Evolutionary conservation across 2,329 filamentous ascomycete species (phyloP).

Genomic region (Colletotrichum nymphaeae): DNA sequence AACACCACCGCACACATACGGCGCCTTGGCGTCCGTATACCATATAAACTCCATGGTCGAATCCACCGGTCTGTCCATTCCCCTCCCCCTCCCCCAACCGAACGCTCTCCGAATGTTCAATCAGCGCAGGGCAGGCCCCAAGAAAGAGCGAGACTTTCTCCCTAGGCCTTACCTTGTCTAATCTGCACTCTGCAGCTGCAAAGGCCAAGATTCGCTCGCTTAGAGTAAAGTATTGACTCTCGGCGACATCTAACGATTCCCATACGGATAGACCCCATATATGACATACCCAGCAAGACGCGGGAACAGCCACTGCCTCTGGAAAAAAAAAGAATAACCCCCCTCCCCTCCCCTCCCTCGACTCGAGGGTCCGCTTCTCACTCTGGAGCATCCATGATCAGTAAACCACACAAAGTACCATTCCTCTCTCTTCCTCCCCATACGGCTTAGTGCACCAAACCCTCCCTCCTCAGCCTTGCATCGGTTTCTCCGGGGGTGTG

Average conservation of each 20-base stretch:
- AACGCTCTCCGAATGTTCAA: neutral
- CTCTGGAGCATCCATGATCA: too few relatives aligned
- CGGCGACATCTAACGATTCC: neutral
- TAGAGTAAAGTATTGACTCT: neutral
- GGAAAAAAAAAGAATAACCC: neutral
- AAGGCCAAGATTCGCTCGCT: neutral
- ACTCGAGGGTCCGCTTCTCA: neutral
- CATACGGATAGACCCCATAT: too few relatives aligned
- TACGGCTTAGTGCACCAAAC: neutral
- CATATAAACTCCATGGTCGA: neutral
- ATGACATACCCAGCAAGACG: neutral
- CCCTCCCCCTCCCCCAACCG: neutral
- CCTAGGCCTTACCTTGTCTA: neutral
- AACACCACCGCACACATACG: neutral
- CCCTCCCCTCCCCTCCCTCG: neutral
- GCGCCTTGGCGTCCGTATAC: too few relatives aligned
- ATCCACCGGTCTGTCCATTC: neutral
- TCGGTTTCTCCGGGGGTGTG: neutral
- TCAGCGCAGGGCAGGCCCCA: neutral
- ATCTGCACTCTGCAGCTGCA: neutral
- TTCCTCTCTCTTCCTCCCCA: neutral
- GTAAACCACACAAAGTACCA: neutral
- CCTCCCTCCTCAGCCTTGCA: slow-evolving; percentile 2
- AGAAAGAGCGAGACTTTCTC: neutral
- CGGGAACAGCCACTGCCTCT: neutral